Evolutionary conservation across 2,329 filamentous ascomycete species (phyloP), one percentile per base, ranked within the genome.

Genomic region (Geosmithia flava): DNA sequence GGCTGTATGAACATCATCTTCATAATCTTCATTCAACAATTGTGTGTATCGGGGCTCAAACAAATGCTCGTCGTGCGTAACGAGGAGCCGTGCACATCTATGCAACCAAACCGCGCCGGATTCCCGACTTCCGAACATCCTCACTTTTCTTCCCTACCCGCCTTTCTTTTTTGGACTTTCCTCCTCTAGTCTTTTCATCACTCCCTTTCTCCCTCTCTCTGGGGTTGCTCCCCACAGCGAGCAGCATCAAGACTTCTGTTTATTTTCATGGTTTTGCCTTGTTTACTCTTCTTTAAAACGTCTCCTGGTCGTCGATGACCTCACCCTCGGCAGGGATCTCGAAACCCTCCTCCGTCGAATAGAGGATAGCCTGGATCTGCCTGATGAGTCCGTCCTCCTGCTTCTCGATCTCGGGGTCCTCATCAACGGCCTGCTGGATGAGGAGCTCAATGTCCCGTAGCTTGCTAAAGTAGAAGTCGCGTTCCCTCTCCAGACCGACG

Each of bases 391-490:
- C 84, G 53, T 89, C 85, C 59, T 96, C 91, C 52, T 95, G 86
- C 77, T 94, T 91, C 70, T 96, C 93, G 47, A 97, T 70, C 68
- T 95, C 85, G 0, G 90, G 90, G 55, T 96, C 87, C 53, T 88
- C 85, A 57, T 98, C 93, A 60, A 94, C 85, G 11, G 90, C 89
- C 59, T 87, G 85, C 71, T 98, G 93, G 48, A 98, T 79, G 58
- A 98, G 72, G 54, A 98, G 72, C 70, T 98, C 93, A 57, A 98
- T 98, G 63, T 98, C 93, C 51, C 93, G 80, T 54, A 98, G 76
- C 75, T 98, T 98, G 76, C 87, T 94, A 69, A 98, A 98, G 75
- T 98, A 98, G 65, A 98, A 98, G 66, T 98, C 93, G 46, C 93
- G 80, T 72, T 98, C 93, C 58, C 93, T 84, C 75, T 98, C 93